Conservation (phyloP, 768 basidiomycete species). For the Tricholoma sp. region DNA sequence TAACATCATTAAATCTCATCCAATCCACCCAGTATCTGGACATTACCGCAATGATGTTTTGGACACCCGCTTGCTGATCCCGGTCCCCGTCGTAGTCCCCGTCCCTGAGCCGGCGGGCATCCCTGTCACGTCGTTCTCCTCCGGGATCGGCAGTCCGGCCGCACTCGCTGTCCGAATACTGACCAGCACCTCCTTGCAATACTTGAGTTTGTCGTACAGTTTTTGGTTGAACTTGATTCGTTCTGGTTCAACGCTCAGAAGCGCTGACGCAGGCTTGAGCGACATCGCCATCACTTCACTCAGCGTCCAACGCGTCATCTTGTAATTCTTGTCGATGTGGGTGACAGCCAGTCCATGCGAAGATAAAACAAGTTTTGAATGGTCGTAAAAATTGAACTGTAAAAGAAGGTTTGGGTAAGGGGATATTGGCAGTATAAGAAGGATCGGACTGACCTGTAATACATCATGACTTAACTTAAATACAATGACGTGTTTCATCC, state of each 20-base stretch:
- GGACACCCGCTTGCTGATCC: constrained; percentile 10
- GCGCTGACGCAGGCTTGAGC: constrained; percentile 20
- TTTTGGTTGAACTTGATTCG: constrained; percentile 57
- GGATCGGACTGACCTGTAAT: constrained; percentile 67
- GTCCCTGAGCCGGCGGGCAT: background rate
- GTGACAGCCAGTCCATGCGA: constrained; percentile 75
- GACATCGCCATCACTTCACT: constrained; percentile 63
- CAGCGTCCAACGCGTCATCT: constrained; percentile 67
- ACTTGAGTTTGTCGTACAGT: constrained; percentile 76
- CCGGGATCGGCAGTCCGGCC: constrained; percentile 22
- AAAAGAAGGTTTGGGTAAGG: constrained; percentile 7
- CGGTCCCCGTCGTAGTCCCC: background rate
- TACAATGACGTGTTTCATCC: constrained; percentile 96
- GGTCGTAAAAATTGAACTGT: constrained; percentile 99
- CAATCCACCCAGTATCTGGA: no score
- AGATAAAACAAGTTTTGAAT: constrained; percentile 90
- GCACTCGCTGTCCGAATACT: constrained; percentile 63
- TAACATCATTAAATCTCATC: constrained; percentile 3
- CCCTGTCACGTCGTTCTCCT: constrained; percentile 14
- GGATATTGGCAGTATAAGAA: background rate
- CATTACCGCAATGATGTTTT: constrained; percentile 14
- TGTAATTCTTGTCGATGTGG: constrained; percentile 88
- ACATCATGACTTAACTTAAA: constrained; percentile 96
- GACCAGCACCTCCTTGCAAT: constrained; percentile 78
- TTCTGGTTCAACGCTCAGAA: constrained; percentile 41